phyloP scores from a whole-genome alignment of 805 yeast genomes.

The Saccharomycopsis schoenii region DNA sequence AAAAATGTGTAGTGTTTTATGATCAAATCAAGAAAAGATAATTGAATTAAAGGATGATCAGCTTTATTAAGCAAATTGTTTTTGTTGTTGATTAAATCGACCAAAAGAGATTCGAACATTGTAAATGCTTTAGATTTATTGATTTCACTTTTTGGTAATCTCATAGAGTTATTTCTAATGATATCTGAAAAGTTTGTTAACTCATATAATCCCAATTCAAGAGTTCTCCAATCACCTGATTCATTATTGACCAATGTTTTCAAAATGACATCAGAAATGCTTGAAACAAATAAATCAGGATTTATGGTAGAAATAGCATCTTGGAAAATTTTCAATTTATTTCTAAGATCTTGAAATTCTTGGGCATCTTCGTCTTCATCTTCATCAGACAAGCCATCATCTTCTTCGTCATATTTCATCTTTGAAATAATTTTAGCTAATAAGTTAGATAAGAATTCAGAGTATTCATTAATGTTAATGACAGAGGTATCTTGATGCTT shows the following conservation, averaged over 20 bases:
- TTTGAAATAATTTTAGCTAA: constrained; percentile 64
- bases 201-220: constrained; percentile 83
- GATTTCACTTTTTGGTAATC: constrained; percentile 56
- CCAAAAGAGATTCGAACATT: constrained; percentile 51
- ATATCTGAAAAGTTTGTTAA: constrained; percentile 71
- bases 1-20: constrained; percentile 68
- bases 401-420: constrained; percentile 71
- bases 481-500: constrained; percentile 30
- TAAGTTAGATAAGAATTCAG: constrained; percentile 51
- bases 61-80: constrained; percentile 28
- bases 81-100: constrained; percentile 32
- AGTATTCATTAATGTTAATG: constrained; percentile 24
- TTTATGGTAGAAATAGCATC: constrained; percentile 63
- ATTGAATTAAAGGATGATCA: constrained; percentile 74
- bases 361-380: constrained; percentile 66
- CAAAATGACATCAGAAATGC: constrained; percentile 51
- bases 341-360: constrained; percentile 72
- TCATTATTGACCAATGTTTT: constrained; percentile 31
- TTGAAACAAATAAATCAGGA: constrained; percentile 52
- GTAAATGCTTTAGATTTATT: constrained; percentile 54
- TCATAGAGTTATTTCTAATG: constrained; percentile 66
- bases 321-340: constrained; percentile 66
- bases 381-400: constrained; percentile 44
- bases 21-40: constrained; percentile 74
- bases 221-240: constrained; percentile 56